Percentiles rank a stretch among this genome's conserved stretches.
These are phyloP conservation scores for Emergomyces africanus DNA, from an alignment of 2,329 filamentous ascomycete species.

Conservation along the genomic window DNA sequence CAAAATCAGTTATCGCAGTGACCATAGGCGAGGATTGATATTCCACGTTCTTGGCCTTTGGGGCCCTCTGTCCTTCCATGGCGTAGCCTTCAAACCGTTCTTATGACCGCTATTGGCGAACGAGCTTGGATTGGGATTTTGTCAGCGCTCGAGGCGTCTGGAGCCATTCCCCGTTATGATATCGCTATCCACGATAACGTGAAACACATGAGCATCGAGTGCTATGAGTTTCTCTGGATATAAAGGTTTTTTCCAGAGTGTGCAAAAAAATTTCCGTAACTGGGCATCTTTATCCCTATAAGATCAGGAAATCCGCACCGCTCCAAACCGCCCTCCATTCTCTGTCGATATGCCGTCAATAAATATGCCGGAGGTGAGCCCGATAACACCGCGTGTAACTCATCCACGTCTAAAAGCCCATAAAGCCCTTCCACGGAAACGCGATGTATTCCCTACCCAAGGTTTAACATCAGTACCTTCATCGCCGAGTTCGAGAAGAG, in stretches of 20 bases:
- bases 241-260: neutral
- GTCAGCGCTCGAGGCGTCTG: neutral
- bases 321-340: neutral
- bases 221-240: neutral
- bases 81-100: neutral
- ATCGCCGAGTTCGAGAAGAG: slow-evolving; percentile 15
- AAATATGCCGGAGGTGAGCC: neutral
- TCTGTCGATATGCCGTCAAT: neutral
- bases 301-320: neutral
- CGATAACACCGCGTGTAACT: slow-evolving; percentile 9
- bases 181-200: neutral
- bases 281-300: neutral
- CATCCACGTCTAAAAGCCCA: slow-evolving; percentile 26
- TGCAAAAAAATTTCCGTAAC: neutral
- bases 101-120: neutral
- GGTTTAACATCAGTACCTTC: slow-evolving; percentile 14
- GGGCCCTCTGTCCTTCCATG: neutral
- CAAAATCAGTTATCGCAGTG: neutral
- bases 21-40: neutral
- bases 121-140: neutral
- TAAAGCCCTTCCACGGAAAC: slow-evolving; percentile 28
- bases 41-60: neutral
- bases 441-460: slow-evolving; percentile 15
- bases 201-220: neutral
- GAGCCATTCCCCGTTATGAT: neutral